A percentile compares a stretch with the other conserved stretches of the same genome.
Evolutionary conservation across 495 filamentous ascomycete species (phyloP).

Genomic region (Bryoglossum gracile): DNA sequence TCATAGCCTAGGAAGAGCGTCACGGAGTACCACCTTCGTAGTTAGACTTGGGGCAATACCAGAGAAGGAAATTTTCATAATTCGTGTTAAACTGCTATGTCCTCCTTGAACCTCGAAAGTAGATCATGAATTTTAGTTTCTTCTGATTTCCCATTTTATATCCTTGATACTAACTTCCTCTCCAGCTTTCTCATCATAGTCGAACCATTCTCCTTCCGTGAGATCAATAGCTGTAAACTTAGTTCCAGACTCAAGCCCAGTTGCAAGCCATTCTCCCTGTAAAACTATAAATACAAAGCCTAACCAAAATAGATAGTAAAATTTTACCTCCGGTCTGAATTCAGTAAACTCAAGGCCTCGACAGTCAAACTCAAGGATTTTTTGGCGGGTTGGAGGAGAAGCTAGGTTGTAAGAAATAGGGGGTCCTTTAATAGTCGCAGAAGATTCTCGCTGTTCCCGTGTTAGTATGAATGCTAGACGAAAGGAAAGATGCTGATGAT

Average conservation of each 20-base stretch:
- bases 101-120: no score
- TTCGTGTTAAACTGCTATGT: no score
- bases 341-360: slow-evolving; percentile 86
- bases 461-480: slow-evolving; percentile 3
- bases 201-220: slow-evolving; percentile 82
- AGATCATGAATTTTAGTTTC: no score
- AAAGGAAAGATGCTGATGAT: neutral
- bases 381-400: slow-evolving; percentile 64
- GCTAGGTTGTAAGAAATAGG: slow-evolving; percentile 61
- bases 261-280: slow-evolving; percentile 82
- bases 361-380: slow-evolving; percentile 86
- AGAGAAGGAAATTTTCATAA: no score
- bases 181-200: slow-evolving; percentile 69
- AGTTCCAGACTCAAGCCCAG: slow-evolving; percentile 68
- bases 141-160: slow-evolving; percentile 75
- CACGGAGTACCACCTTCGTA: no score
- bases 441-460: slow-evolving; percentile 44
- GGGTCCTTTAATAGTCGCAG: slow-evolving; percentile 57
- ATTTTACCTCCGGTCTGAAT: slow-evolving; percentile 75
- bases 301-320: neutral
- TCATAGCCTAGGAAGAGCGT: no score
- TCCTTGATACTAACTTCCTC: slow-evolving; percentile 90
- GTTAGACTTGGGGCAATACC: no score
- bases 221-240: slow-evolving; percentile 77
- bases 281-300: neutral